Base-by-base conservation (phyloP, 2,329 filamentous ascomycete species). In the Pseudogymnoascus pannorum region DNA sequence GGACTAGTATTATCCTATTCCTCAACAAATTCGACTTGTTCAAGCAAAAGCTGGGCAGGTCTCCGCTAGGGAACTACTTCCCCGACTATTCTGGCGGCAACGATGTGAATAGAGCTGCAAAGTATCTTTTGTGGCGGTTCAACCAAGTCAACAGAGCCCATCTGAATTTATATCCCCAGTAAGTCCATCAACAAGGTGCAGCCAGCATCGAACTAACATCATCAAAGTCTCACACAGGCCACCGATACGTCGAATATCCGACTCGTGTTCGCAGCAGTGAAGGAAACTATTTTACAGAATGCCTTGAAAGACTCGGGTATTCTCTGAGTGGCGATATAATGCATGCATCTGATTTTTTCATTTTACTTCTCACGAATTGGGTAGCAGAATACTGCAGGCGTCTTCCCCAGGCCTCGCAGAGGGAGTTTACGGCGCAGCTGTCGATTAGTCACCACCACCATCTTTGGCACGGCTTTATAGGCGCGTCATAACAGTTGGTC, bases 21-120 rank as follows among this genome's bases (percentile, higher is more conserved):
- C 82, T 99, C 65, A 99, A 99, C 80, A 99, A 99, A 75, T 94
- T 99, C 68, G 94, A 99, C 78, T 85, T 99, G 62, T 99, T 99
- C 82, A 93, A 94, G 74, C 88, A 92, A 72, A 99, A 99, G 75
- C 85, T 99, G 26, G 85, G 86, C 61, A 86, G 92, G 65, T 97
- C 92, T 61, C 93, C 94, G 0, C 76, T 99, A 51, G 90, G 87
- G 68, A 96, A 93, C 72, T 99, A 97, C 75, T 99, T 99, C 72
- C 93, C 92, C 0, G 94, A 99, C 74, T 99, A 99, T 73, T 96
- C 92, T 0, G 94, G 94, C 29, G 94, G 94, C 58, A 95, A 96
- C 74, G 94, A 99, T 75, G 92, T 97, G 71, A 97, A 97, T 75
- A 91, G 96, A 73, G 94, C 94, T 4, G 94, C 94, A 61, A 99